phyloP scores from a whole-genome alignment of 108 stramenopile genomes.

The Stephanodiscus minutulus region DNA sequence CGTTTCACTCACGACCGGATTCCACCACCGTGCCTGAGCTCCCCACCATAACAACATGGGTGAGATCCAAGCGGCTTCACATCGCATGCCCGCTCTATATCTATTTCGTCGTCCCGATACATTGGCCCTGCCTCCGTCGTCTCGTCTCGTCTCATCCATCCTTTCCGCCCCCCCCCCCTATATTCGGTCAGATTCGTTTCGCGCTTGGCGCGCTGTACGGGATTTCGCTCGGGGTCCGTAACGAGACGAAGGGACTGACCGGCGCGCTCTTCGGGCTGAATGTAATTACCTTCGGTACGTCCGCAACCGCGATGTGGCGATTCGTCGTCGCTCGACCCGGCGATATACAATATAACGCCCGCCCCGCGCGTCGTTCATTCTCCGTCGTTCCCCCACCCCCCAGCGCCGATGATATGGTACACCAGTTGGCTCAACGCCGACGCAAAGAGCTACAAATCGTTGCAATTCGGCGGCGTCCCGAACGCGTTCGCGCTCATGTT shows the following conservation, averaged over 20 bases:
- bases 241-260: conserved; percentile 32
- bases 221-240: conserved; percentile 48
- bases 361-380: background rate
- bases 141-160: background rate
- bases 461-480: conserved; percentile 60
- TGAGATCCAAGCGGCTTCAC: conserved; percentile 19
- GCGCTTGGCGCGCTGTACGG: conserved; percentile 57
- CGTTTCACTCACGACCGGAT: conserved; percentile 61
- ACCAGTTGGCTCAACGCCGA: conserved; percentile 55
- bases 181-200: conserved; percentile 23
- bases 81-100: background rate
- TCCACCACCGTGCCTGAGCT: conserved; percentile 73
- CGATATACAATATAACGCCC: no score
- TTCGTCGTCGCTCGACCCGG: background rate
- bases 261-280: conserved; percentile 63
- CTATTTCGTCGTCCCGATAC: background rate
- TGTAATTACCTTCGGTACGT: conserved; percentile 58
- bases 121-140: background rate
- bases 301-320: background rate
- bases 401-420: conserved; percentile 62
- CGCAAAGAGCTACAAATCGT: conserved; percentile 54
- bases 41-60: conserved; percentile 57
- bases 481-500: conserved; percentile 64
- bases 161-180: background rate
- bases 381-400: background rate